phyloP scores from a whole-genome alignment of 768 basidiomycete genomes.

The Terana coerulea region DNA sequence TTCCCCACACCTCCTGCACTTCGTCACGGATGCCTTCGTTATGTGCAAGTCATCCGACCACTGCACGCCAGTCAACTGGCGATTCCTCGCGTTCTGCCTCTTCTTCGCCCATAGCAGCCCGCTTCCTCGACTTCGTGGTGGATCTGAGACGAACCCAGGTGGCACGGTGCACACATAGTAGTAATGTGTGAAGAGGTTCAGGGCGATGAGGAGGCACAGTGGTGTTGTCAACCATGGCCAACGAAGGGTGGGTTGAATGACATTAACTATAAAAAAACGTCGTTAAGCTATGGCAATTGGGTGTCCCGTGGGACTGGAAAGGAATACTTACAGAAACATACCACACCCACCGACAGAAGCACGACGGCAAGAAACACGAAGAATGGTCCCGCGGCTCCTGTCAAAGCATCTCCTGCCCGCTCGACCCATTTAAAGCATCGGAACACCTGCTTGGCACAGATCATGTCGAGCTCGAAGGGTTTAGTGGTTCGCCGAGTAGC shows the following conservation, averaged over 20 bases:
- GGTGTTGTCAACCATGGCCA: constrained; percentile 60
- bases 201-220: constrained; percentile 66
- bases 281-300: not conserved
- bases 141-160: constrained; percentile 78
- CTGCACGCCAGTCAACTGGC: constrained; percentile 38
- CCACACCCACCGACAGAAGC: constrained; percentile 61
- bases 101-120: constrained; percentile 57
- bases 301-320: not conserved
- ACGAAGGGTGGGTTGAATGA: constrained; percentile 65
- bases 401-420: constrained; percentile 69
- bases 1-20: constrained; percentile 66
- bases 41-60: constrained; percentile 50
- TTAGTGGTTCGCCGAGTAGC: too few relatives aligned
- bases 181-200: constrained; percentile 81
- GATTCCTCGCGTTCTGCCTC: constrained; percentile 25
- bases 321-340: constrained; percentile 74
- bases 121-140: constrained; percentile 36
- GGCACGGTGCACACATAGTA: constrained; percentile 75
- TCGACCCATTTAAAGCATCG: constrained; percentile 68
- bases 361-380: constrained; percentile 81
- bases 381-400: constrained; percentile 87
- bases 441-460: constrained; percentile 38
- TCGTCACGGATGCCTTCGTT: constrained; percentile 50
- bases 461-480: too few relatives aligned
- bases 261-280: constrained; percentile 54